These are phyloP conservation scores for Curvularia hawaiiensis DNA, from an alignment of 2,329 filamentous ascomycete species.

Conservation along the genomic window DNA sequence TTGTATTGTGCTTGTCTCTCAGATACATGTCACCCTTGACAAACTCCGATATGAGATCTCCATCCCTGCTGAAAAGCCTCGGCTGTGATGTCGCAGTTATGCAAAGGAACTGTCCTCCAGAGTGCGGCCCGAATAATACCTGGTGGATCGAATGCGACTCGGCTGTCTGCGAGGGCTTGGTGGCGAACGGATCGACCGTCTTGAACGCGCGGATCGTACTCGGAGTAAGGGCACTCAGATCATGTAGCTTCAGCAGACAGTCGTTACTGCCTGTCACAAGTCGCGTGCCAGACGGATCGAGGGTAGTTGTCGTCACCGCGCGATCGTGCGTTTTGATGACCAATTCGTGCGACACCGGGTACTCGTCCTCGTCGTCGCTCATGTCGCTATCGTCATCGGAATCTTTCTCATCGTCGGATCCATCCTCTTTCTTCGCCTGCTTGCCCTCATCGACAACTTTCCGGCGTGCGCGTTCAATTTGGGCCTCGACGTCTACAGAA, in stretches of 20 bases:
- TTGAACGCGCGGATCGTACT: constrained; percentile 94
- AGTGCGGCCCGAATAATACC: constrained; percentile 82
- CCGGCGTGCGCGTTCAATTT: constrained; percentile 80
- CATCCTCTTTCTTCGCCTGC: constrained; percentile 33
- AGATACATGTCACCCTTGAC: constrained; percentile 99
- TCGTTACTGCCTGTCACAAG: constrained; percentile 91
- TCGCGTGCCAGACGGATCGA: constrained; percentile 84
- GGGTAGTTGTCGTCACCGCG: constrained; percentile 79
- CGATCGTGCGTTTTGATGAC: constrained; percentile 90
- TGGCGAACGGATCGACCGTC: constrained; percentile 82
- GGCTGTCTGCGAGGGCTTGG: constrained; percentile 70
- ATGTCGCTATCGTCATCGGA: constrained; percentile 60
- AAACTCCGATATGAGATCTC: constrained; percentile 83
- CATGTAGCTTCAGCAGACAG: constrained; percentile 89
- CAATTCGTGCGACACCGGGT: constrained; percentile 90
- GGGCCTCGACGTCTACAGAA: constrained; percentile 74
- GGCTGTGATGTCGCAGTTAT: constrained; percentile 89
- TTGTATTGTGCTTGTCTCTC: constrained; percentile 96
- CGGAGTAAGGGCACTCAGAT: constrained; percentile 94
- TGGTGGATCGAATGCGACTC: constrained; percentile 91
- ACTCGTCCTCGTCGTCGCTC: constrained; percentile 79
- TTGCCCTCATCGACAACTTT: constrained; percentile 49
- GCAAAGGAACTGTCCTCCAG: constrained; percentile 81
- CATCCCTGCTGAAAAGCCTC: constrained; percentile 87
- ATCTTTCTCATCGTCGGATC: constrained; percentile 40